phyloP scores from a whole-genome alignment of 2,329 filamentous ascomycete species.

The Penicillium crustosum region DNA sequence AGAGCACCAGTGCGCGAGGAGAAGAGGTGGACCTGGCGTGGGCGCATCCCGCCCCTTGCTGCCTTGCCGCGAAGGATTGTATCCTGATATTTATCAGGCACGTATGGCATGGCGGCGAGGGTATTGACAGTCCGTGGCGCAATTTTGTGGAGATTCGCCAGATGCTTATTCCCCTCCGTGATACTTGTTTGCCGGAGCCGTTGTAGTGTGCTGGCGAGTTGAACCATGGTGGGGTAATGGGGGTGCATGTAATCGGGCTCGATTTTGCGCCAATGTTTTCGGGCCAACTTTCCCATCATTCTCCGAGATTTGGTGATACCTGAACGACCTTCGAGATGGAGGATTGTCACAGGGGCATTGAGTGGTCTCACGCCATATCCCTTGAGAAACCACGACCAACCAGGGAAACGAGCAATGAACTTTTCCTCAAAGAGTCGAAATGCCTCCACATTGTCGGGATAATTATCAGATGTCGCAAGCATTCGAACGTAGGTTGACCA shows the following conservation, averaged over 20 bases:
- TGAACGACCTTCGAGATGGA: conserved; percentile 33
- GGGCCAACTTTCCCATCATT: conserved; percentile 34
- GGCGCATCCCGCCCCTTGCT: conserved; percentile 14
- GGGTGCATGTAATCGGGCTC: conserved; percentile 45
- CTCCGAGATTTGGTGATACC: conserved; percentile 19
- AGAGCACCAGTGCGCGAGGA: conserved; percentile 14
- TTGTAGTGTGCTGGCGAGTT: conserved; percentile 43
- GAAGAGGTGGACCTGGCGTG: background rate
- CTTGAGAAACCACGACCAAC: conserved; percentile 58
- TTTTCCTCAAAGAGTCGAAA: conserved; percentile 72
- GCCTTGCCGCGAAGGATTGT: conserved; percentile 38
- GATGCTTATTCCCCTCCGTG: conserved; percentile 31
- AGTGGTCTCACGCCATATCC: conserved; percentile 34
- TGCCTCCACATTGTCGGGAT: conserved; percentile 57
- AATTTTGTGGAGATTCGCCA: conserved; percentile 28
- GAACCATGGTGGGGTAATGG: conserved; percentile 46
- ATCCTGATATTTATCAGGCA: conserved; percentile 44
- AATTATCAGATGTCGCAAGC: conserved; percentile 61
- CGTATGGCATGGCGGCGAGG: conserved; percentile 40
- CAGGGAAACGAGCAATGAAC: conserved; percentile 76
- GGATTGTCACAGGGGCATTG: conserved; percentile 30
- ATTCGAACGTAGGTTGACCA: conserved; percentile 77
- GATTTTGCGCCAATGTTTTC: conserved; percentile 37
- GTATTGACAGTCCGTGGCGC: conserved; percentile 41
- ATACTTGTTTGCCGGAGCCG: conserved; percentile 40